Evolutionary conservation across 495 filamentous ascomycete species (phyloP).

Genomic region (Parathielavia appendiculata): DNA sequence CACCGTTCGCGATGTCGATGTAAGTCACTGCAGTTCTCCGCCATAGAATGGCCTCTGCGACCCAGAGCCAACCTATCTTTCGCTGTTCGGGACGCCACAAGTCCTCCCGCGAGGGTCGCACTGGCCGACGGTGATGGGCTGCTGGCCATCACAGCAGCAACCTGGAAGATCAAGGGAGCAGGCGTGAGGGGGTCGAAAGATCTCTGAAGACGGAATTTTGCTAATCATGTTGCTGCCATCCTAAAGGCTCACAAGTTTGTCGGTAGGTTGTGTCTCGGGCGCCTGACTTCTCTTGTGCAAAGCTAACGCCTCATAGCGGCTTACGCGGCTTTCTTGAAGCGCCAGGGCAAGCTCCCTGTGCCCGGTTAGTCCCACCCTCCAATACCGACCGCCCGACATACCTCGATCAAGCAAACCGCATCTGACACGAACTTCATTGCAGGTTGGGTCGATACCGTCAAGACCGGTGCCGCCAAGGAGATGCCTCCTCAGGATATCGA

Average conservation of each 20-base stretch:
- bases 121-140: conserved; percentile 28
- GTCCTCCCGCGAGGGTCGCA: conserved; percentile 8
- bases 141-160: conserved; percentile 24
- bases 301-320: conserved; percentile 41
- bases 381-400: conserved; percentile 7
- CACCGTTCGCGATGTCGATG: conserved; percentile 86
- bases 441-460: conserved; percentile 99
- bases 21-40: conserved; percentile 49
- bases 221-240: conserved; percentile 45
- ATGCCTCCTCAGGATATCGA: conserved; percentile 94
- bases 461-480: conserved; percentile 92
- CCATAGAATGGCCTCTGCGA: conserved; percentile 24
- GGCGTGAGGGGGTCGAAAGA: conserved; percentile 56
- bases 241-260: conserved; percentile 86
- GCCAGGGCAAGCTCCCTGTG: conserved; percentile 96
- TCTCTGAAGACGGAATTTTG: conserved; percentile 57
- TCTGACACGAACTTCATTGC: conserved; percentile 15
- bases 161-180: conserved; percentile 41
- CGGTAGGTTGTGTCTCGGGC: conserved; percentile 19
- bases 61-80: conserved; percentile 28
- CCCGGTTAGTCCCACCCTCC: conserved; percentile 60
- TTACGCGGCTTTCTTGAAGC: conserved; percentile 97
- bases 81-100: conserved; percentile 26
- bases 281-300: background rate
- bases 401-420: background rate